A percentile compares a stretch with the other conserved stretches of the same genome.
Evolutionary conservation across 148 eudicot genomes (phyloP).

Genomic region (Cornus suecica): DNA sequence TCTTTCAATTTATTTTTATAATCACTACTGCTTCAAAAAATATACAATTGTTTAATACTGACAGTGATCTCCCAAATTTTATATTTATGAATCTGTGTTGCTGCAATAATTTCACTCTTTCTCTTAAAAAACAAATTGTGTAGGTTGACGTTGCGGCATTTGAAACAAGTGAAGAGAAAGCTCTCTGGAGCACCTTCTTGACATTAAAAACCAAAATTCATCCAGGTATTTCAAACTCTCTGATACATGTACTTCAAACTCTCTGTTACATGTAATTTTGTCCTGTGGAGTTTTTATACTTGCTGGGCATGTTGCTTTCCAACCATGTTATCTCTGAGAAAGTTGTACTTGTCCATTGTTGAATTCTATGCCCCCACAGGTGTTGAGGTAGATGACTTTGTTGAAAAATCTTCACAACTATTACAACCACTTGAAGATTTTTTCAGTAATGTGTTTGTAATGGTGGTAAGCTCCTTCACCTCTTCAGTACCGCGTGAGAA

Average conservation of each 20-base stretch:
- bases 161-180: constrained; percentile 72
- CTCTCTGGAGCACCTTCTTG: constrained; percentile 80
- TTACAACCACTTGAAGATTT: constrained; percentile 84
- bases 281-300: background rate
- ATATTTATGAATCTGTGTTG: background rate
- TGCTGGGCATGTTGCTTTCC: background rate
- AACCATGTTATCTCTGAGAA: background rate
- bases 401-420: constrained; percentile 60
- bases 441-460: constrained; percentile 87
- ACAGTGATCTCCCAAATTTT: background rate
- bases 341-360: background rate
- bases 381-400: constrained; percentile 79
- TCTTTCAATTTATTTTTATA: background rate
- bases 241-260: background rate
- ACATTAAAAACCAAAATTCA: constrained; percentile 58
- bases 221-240: constrained; percentile 41
- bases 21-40: background rate
- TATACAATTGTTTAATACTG: no score
- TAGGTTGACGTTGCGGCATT: constrained; percentile 85
- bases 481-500: background rate
- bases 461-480: constrained; percentile 78
- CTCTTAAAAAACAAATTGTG: background rate
- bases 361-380: constrained; percentile 28
- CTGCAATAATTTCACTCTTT: background rate
- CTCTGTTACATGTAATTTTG: background rate